A percentile compares a stretch with the other conserved stretches of the same genome.
Conservation (phyloP, 164 flowering plant genomes). For the Berberis thunbergii region DNA sequence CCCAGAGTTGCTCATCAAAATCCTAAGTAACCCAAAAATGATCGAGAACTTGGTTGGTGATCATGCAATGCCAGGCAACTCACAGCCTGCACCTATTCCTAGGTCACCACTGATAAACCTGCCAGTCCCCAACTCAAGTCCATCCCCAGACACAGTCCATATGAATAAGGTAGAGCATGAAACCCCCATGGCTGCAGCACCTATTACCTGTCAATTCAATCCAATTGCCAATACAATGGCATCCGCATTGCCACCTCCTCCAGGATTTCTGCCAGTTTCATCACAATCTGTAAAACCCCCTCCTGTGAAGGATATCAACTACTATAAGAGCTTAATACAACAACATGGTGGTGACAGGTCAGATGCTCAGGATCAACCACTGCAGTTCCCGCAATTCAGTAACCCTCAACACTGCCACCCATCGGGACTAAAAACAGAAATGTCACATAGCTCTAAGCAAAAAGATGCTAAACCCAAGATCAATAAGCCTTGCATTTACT, state of each 20-base stretch:
- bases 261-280: conserved; percentile 16
- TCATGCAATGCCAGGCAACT: conserved; percentile 25
- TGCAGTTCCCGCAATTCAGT: background rate
- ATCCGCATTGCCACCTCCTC: conserved; percentile 16
- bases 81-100: conserved; percentile 15
- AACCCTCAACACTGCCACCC: conserved; percentile 10
- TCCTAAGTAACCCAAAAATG: conserved; percentile 64
- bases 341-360: conserved; percentile 77
- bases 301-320: conserved; percentile 48
- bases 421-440: conserved; percentile 22
- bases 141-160: conserved; percentile 14
- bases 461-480: conserved; percentile 53
- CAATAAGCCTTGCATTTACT: conserved; percentile 73
- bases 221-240: conserved; percentile 28
- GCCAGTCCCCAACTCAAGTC: conserved; percentile 12
- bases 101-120: conserved; percentile 10
- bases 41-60: conserved; percentile 55
- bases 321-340: conserved; percentile 85
- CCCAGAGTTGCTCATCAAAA: conserved; percentile 59
- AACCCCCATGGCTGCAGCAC: conserved; percentile 15
- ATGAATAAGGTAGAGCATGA: conserved; percentile 20
- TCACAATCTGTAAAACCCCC: conserved; percentile 21
- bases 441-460: conserved; percentile 20
- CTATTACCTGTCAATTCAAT: conserved; percentile 24
- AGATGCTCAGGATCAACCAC: conserved; percentile 17